Conservation (phyloP, 2,329 filamentous ascomycete species). For the Tolypocladium tropicale region DNA sequence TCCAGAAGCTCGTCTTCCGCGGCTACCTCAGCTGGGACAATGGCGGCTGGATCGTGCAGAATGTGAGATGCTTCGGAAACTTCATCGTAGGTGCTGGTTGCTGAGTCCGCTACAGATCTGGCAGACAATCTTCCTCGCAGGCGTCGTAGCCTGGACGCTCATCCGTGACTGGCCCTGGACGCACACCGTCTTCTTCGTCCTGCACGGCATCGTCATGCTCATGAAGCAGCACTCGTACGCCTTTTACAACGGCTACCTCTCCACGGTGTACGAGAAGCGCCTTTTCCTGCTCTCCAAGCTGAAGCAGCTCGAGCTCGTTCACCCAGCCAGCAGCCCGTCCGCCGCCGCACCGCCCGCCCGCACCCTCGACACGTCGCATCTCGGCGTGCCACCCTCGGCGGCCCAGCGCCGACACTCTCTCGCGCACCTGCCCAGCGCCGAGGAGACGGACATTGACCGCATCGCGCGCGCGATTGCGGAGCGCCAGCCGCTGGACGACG, state of each 20-base stretch:
- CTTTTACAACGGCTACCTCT: constrained; percentile 69
- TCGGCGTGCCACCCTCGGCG: constrained; percentile 29
- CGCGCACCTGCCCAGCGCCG: constrained; percentile 19
- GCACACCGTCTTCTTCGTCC: constrained; percentile 66
- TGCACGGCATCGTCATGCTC: constrained; percentile 64
- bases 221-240: constrained; percentile 81
- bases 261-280: constrained; percentile 44
- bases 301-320: constrained; percentile 45
- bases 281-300: constrained; percentile 35
- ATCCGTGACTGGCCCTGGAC: constrained; percentile 75
- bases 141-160: constrained; percentile 54
- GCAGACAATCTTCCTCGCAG: constrained; percentile 54
- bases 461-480: constrained; percentile 54
- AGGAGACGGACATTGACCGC: constrained; percentile 44
- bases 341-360: constrained; percentile 28
- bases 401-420: constrained; percentile 31
- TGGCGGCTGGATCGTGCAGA: constrained; percentile 64
- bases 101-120: constrained; percentile 38
- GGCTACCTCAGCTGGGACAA: constrained; percentile 57
- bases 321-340: constrained; percentile 33
- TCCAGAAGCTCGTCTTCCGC: constrained; percentile 52
- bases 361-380: constrained; percentile 34
- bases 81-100: neutral
- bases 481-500: constrained; percentile 45
- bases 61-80: constrained; percentile 27